Evolutionary conservation across 805 yeast genomes (phyloP), one percentile per base, ranked within the genome.

Genomic region (Suhomyces sp.): DNA sequence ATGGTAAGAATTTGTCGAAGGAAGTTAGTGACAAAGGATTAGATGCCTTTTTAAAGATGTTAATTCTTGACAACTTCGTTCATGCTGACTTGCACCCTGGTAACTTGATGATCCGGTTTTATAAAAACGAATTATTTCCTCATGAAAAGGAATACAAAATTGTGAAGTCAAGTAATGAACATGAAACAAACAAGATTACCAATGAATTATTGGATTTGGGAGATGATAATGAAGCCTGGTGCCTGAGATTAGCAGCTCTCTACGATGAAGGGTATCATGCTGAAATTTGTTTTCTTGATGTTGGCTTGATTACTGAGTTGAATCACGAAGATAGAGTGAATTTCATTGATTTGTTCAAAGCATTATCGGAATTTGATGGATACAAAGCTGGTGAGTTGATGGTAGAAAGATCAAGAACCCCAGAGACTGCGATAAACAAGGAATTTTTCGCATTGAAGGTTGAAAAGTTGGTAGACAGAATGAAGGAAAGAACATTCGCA

Each of bases 1-100:
- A 57, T 60, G 65, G 85, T 48, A 54, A 68, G 51, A 57, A 70
- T 33, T 49, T 87, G 26, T 79, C 90, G 11, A 81, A 79, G 46
- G 79, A 76, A 50, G 68, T 82, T 19, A 81, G 88, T 51, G 88
- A 85, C 51, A 83, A 83, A 43, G 85, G 95, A 6, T 76, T 93
- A 16, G 95, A 93, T 56, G 85, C 97, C 4, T 93, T 93, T 50
- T 67, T 93, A 44, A 84, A 88, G 50, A 93, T 93, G 99, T 69
- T 93, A 43, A 83, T 93, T 33, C 61, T 91, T 35, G 95, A 93
- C 63, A 90, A 93, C 57, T 93, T 93, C 58, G 87, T 90, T 28
- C 99, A 93, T 58, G 91, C 98, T 0, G 99, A 93, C 63, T 68
- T 93, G 40, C 99, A 93, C 48, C 97, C 98, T 0, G 99, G 99